Conservation (phyloP, 306 rosid genomes). For the Fragaria vesca region DNA sequence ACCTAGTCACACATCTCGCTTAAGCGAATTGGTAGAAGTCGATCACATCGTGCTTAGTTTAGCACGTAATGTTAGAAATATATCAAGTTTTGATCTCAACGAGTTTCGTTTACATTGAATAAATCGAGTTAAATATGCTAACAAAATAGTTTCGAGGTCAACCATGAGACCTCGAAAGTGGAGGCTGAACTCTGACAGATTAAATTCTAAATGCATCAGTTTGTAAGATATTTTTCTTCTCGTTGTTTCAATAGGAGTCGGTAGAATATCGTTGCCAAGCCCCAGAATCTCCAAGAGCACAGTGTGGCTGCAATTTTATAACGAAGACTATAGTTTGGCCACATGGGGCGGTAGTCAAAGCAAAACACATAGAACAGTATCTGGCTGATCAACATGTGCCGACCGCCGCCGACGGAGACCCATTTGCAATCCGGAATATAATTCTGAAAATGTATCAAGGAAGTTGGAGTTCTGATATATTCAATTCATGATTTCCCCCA, state of each 20-base stretch:
- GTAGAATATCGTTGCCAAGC: not conserved
- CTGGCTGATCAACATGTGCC: not conserved
- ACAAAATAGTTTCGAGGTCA: not conserved
- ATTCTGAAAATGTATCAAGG: not conserved
- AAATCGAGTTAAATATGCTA: not conserved
- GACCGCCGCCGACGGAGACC: not conserved
- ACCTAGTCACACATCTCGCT: too few species aligned
- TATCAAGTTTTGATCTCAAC: not conserved
- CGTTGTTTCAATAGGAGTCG: not conserved
- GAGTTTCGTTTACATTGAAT: not conserved
- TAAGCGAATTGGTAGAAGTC: not conserved
- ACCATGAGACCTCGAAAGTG: not conserved
- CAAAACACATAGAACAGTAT: not conserved
- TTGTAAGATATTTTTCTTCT: not conserved
- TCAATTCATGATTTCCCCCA: not conserved
- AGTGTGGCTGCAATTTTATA: not conserved
- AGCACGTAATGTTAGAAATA: not conserved
- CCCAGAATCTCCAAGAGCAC: not conserved
- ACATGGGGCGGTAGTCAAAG: slow-evolving; percentile 12
- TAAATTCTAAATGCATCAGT: not conserved
- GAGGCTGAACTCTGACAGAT: not conserved
- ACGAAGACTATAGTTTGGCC: not conserved
- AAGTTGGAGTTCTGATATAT: not conserved
- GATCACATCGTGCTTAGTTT: not conserved
- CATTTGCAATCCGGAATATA: not conserved